phyloP scores from a whole-genome alignment of 176 grass and related monocot genomes.

The Bothriochloa decipiens region DNA sequence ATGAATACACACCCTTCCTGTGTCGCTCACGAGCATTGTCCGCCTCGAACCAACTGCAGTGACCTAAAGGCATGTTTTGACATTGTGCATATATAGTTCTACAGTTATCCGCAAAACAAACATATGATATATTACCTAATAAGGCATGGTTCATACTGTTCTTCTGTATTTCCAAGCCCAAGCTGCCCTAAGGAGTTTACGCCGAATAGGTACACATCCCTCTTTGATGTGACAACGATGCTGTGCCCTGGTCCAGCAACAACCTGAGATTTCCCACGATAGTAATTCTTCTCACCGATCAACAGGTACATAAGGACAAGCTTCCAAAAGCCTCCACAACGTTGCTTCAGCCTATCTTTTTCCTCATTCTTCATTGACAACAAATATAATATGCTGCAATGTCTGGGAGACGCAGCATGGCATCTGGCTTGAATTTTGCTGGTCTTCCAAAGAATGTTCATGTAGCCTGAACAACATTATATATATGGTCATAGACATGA shows the following conservation, averaged over 20 bases:
- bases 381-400: conserved; percentile 65
- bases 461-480: conserved; percentile 42
- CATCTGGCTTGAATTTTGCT: conserved; percentile 53
- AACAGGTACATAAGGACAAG: conserved; percentile 63
- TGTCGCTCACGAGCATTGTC: conserved; percentile 76
- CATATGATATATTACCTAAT: conserved; percentile 53
- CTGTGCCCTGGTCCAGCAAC: conserved; percentile 57
- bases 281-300: conserved; percentile 67
- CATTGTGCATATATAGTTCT: background rate
- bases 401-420: conserved; percentile 47
- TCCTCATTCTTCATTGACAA: conserved; percentile 45
- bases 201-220: conserved; percentile 63
- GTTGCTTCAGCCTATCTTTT: conserved; percentile 46
- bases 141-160: conserved; percentile 55
- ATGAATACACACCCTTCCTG: conserved; percentile 56
- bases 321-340: conserved; percentile 74
- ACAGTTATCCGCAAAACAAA: conserved; percentile 15
- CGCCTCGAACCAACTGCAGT: conserved; percentile 47
- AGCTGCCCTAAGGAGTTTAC: conserved; percentile 62
- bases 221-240: conserved; percentile 54
- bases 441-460: conserved; percentile 66
- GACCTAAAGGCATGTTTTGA: conserved; percentile 42
- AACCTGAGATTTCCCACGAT: conserved; percentile 57
- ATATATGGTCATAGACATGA: no score
- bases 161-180: conserved; percentile 57